phyloP scores from a whole-genome alignment of 2,329 filamentous ascomycete species.

The Elsinoe batatas region DNA sequence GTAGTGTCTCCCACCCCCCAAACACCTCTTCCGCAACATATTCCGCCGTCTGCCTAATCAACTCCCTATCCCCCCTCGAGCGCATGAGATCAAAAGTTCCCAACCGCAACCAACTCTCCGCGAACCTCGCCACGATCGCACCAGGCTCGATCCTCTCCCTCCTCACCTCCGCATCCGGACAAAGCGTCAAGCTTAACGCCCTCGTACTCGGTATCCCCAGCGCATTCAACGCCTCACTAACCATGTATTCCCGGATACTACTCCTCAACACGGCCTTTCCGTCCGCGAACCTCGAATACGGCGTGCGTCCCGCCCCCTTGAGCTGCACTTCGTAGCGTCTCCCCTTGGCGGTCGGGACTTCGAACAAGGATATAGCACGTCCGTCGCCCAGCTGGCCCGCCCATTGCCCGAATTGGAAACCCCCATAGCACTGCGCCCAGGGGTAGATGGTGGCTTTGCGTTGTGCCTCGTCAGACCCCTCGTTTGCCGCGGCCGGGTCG shows the following conservation, averaged over 20 bases:
- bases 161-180: slow-evolving; percentile 61
- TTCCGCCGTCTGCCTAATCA: slow-evolving; percentile 64
- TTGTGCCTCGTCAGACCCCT: slow-evolving; percentile 43
- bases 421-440: slow-evolving; percentile 97
- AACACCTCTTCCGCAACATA: slow-evolving; percentile 86
- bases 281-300: slow-evolving; percentile 93
- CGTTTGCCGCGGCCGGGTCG: slow-evolving; percentile 33
- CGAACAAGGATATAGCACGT: slow-evolving; percentile 87
- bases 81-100: slow-evolving; percentile 94
- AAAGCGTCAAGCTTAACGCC: slow-evolving; percentile 69
- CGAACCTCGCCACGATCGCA: slow-evolving; percentile 85
- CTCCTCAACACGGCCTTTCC: slow-evolving; percentile 87
- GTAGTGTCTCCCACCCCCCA: slow-evolving; percentile 75
- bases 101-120: slow-evolving; percentile 80
- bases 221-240: slow-evolving; percentile 80
- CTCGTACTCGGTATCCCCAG: slow-evolving; percentile 78
- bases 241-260: slow-evolving; percentile 88
- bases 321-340: slow-evolving; percentile 80
- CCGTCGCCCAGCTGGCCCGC: slow-evolving; percentile 93
- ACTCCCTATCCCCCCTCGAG: slow-evolving; percentile 63
- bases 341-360: slow-evolving; percentile 65
- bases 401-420: slow-evolving; percentile 65
- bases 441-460: slow-evolving; percentile 67
- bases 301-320: slow-evolving; percentile 87
- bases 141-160: slow-evolving; percentile 79